Conservation (phyloP, 768 basidiomycete genomes). For the Paxillus ammoniavirescens region DNA sequence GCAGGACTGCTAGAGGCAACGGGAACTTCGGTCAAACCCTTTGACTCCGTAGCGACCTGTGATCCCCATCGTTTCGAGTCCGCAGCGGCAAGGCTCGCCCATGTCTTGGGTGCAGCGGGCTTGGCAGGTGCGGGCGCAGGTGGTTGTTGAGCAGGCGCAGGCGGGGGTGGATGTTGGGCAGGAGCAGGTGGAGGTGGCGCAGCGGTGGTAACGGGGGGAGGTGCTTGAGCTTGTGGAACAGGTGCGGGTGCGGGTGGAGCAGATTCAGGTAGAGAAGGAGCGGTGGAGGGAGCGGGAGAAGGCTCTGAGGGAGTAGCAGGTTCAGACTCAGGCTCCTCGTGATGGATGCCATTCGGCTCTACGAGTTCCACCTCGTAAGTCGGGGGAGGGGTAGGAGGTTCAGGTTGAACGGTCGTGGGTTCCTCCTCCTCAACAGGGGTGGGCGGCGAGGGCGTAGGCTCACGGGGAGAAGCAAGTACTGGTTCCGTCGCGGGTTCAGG, state of each 20-base stretch:
- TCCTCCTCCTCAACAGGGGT: constrained; percentile 35
- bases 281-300: constrained; percentile 25
- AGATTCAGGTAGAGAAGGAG: constrained; percentile 28
- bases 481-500: constrained; percentile 29
- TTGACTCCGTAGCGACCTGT: constrained; percentile 73
- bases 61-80: constrained; percentile 84
- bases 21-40: constrained; percentile 70
- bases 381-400: constrained; percentile 33
- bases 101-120: constrained; percentile 67
- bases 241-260: constrained; percentile 28
- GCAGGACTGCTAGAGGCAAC: constrained; percentile 37
- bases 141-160: constrained; percentile 24
- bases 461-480: constrained; percentile 33
- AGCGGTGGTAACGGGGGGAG: constrained; percentile 25
- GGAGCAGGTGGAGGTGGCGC: constrained; percentile 30
- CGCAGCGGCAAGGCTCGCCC: constrained; percentile 89
- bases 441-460: constrained; percentile 26
- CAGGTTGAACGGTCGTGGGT: constrained; percentile 37
- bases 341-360: constrained; percentile 42
- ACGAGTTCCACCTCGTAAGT: constrained; percentile 39
- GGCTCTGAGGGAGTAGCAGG: constrained; percentile 23
- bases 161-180: constrained; percentile 26
- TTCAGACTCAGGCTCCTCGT: constrained; percentile 31
- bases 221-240: constrained; percentile 17
- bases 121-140: constrained; percentile 41